Conservation (phyloP, 306 rosid genomes). For the Lathyrus sativus region DNA sequence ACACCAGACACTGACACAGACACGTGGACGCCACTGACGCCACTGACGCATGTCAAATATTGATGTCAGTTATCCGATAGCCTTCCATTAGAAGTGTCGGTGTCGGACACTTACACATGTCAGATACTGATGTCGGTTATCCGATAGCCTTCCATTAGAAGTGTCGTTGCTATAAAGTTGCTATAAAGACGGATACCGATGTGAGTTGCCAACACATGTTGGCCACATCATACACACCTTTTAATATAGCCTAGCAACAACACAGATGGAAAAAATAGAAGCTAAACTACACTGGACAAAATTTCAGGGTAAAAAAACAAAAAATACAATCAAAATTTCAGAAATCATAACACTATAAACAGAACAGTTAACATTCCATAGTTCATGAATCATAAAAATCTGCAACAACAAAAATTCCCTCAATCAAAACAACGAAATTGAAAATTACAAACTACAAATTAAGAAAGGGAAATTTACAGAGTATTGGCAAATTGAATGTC, state of each 20-base stretch:
- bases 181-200: no score
- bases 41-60: background rate
- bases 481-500: constrained; percentile 40
- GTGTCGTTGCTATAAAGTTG: no score
- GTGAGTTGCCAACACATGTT: no score
- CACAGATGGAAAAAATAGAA: background rate
- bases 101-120: no score
- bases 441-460: background rate
- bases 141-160: no score
- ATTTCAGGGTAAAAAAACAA: no score
- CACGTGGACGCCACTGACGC: no score
- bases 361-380: constrained; percentile 9
- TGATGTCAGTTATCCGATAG: no score
- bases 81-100: no score
- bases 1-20: background rate
- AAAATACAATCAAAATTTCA: background rate
- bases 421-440: background rate
- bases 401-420: background rate
- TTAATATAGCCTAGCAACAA: background rate
- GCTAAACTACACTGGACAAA: background rate
- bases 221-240: background rate
- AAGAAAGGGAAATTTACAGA: constrained; percentile 27
- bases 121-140: no score
- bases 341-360: constrained; percentile 1
- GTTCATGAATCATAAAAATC: constrained; percentile 5